Conservation (phyloP, 352 stramenopile genomes). For the Pythium apleroticum region DNA sequence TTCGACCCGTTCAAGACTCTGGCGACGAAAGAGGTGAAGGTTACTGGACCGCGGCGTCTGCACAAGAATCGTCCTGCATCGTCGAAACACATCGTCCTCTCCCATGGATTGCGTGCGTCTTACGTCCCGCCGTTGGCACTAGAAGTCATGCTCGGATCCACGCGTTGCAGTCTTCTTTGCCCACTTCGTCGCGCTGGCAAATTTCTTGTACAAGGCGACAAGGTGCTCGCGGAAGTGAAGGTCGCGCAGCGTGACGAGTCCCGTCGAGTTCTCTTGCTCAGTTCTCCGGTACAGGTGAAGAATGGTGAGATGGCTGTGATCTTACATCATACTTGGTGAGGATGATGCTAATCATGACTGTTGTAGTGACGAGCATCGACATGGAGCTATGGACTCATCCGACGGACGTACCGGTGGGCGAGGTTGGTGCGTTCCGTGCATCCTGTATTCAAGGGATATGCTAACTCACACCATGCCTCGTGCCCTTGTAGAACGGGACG, state of each 20-base stretch:
- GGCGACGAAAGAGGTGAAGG: conserved; percentile 46
- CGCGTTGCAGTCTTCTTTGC: conserved; percentile 74
- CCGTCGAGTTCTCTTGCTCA: conserved; percentile 77
- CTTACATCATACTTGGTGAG: background rate
- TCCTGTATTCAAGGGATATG: background rate
- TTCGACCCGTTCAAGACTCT: conserved; percentile 88
- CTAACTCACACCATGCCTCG: background rate
- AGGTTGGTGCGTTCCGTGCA: conserved; percentile 33
- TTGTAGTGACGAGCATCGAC: conserved; percentile 67
- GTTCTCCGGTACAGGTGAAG: conserved; percentile 87
- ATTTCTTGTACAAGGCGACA: conserved; percentile 87
- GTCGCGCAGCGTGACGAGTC: conserved; percentile 86
- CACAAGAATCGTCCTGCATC: conserved; percentile 28
- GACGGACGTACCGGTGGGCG: conserved; percentile 44
- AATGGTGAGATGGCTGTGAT: conserved; percentile 51
- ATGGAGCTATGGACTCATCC: conserved; percentile 82
- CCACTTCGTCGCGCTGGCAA: conserved; percentile 82
- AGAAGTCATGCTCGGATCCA: conserved; percentile 77
- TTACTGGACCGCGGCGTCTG: conserved; percentile 12
- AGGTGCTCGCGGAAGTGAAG: conserved; percentile 86
- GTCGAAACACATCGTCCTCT: conserved; percentile 66
- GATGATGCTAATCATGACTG: background rate
- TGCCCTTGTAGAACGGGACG: conserved; percentile 30
- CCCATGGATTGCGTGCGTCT: conserved; percentile 69
- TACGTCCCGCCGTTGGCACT: conserved; percentile 85